phyloP scores from a whole-genome alignment of 2,329 filamentous ascomycete genomes.

The Meredithiella fracta region DNA sequence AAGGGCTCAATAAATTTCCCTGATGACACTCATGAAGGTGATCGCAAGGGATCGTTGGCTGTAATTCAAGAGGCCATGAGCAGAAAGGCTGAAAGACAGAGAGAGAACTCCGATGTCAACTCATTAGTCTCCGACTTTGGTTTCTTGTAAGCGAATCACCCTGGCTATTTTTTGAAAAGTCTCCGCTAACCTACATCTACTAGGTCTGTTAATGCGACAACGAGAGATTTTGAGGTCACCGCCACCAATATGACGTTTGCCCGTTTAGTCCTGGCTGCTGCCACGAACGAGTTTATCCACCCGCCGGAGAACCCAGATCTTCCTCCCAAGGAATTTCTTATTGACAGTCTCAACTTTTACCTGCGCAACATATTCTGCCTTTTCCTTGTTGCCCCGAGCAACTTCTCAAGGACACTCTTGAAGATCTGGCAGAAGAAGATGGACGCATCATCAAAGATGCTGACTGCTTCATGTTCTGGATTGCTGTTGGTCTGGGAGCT shows the following conservation, averaged over 20 bases:
- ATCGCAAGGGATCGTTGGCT: conserved; percentile 48
- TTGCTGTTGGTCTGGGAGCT: conserved; percentile 75
- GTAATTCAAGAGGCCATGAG: conserved; percentile 46
- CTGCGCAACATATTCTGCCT: conserved; percentile 66
- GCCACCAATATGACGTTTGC: conserved; percentile 85
- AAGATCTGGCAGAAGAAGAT: conserved; percentile 61
- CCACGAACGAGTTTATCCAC: conserved; percentile 56
- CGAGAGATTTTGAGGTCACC: conserved; percentile 81
- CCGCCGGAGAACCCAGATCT: conserved; percentile 43
- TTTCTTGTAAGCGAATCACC: conserved; percentile 47
- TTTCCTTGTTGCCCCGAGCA: conserved; percentile 71
- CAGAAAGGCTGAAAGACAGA: conserved; percentile 44
- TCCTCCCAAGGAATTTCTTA: conserved; percentile 32
- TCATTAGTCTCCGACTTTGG: conserved; percentile 88
- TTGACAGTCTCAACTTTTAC: conserved; percentile 60
- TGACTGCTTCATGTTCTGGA: conserved; percentile 74
- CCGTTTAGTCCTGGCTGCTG: conserved; percentile 69
- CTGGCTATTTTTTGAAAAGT: neutral
- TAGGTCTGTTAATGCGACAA: conserved; percentile 86
- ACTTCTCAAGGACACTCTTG: conserved; percentile 57
- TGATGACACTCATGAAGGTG: conserved; percentile 23
- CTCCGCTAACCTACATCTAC: neutral
- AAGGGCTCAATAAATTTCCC: conserved; percentile 51
- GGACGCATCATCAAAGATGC: conserved; percentile 45
- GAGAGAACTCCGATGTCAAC: conserved; percentile 76